Conservation (phyloP, 2,329 filamentous ascomycete genomes). For the Colletotrichum neosansevieriae region DNA sequence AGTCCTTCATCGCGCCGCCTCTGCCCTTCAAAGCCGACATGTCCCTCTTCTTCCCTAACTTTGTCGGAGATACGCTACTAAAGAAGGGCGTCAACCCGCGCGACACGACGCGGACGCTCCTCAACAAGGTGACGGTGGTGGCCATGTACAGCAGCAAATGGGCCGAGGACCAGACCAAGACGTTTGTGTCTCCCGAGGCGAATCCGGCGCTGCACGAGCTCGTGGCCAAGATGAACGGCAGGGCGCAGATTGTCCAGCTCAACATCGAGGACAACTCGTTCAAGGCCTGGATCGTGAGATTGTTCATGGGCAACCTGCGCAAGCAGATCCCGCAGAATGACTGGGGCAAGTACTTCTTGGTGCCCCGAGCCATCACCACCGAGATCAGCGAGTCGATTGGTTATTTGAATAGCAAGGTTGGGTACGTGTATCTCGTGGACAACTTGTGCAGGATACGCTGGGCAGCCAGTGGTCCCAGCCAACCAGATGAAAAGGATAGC, state of each 20-base stretch:
- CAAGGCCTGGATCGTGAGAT: constrained; percentile 68
- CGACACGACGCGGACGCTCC: constrained; percentile 82
- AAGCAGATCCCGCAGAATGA: constrained; percentile 62
- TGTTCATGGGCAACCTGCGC: constrained; percentile 68
- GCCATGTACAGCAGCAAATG: constrained; percentile 85
- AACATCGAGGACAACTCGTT: constrained; percentile 88
- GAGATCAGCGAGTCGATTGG: constrained; percentile 74
- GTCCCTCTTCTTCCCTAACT: constrained; percentile 93
- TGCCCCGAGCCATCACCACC: constrained; percentile 68
- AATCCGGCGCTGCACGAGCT: constrained; percentile 79
- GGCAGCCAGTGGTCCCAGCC: constrained; percentile 83
- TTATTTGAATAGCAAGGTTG: constrained; percentile 89
- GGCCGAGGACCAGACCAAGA: constrained; percentile 84
- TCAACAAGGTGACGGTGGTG: constrained; percentile 81
- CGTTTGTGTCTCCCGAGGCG: constrained; percentile 73
- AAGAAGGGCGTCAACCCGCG: constrained; percentile 62
- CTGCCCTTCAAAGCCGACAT: constrained; percentile 85
- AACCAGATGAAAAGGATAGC: constrained; percentile 74
- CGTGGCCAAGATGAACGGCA: constrained; percentile 65
- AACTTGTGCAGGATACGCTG: constrained; percentile 89
- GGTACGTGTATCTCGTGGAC: constrained; percentile 93
- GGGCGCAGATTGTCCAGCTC: constrained; percentile 80
- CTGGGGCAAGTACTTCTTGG: constrained; percentile 72
- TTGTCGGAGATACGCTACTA: constrained; percentile 82
- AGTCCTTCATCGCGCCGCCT: constrained; percentile 88